Conservation (phyloP, 495 filamentous ascomycete genomes). For the Penicillium mononematosum region DNA sequence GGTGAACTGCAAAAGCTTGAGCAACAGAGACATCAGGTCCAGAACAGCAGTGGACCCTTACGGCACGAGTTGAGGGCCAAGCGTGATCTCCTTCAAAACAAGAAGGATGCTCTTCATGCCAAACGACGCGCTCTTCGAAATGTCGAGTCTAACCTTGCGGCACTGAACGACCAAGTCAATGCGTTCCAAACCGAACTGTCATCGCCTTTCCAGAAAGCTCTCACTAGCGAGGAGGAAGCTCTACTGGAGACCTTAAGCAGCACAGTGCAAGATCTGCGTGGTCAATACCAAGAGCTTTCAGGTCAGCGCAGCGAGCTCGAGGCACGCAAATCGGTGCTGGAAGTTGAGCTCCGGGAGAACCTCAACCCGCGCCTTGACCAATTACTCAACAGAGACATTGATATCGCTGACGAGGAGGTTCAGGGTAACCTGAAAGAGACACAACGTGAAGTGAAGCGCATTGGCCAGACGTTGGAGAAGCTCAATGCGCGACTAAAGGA, state of each 20-base stretch:
- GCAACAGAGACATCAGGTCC: constrained; percentile 72
- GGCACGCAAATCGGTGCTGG: constrained; percentile 71
- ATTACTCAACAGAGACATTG: constrained; percentile 73
- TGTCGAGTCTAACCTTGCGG: constrained; percentile 72
- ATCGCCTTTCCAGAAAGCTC: constrained; percentile 87
- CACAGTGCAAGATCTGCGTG: constrained; percentile 68
- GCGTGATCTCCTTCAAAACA: constrained; percentile 66
- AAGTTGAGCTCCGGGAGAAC: constrained; percentile 83
- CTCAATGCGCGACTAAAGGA: constrained; percentile 66
- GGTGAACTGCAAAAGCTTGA: constrained; percentile 81
- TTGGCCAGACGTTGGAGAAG: constrained; percentile 58
- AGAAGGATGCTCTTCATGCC: constrained; percentile 69
- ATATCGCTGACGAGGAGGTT: constrained; percentile 59
- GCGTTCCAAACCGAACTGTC: constrained; percentile 75
- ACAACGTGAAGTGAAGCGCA: constrained; percentile 77
- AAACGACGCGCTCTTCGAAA: constrained; percentile 68
- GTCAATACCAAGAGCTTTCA: constrained; percentile 71
- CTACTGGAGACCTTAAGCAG: constrained; percentile 69
- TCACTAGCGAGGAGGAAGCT: constrained; percentile 78
- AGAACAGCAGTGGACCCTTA: constrained; percentile 79
- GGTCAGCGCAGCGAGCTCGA: constrained; percentile 75
- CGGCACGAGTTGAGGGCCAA: constrained; percentile 70
- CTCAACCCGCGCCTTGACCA: constrained; percentile 83
- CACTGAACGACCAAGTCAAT: constrained; percentile 67
- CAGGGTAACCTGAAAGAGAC: constrained; percentile 72